Evolutionary conservation across 305 asterid genomes (phyloP), one percentile per base, ranked within the genome.

Genomic region (Ilex paraguariensis): DNA sequence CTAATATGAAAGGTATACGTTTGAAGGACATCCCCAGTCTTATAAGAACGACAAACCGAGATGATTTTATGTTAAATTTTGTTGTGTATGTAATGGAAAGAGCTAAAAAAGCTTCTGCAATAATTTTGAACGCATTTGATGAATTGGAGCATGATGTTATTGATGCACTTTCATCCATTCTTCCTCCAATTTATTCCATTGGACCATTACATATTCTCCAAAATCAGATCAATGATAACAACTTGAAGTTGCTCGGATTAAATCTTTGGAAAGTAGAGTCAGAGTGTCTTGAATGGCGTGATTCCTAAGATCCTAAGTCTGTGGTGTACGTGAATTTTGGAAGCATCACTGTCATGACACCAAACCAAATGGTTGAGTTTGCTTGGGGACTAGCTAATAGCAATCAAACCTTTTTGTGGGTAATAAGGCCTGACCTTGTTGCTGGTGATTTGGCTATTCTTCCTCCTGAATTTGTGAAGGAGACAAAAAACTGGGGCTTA

Each of bases 11-110:
- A 51, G 73, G 13, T 10, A 50, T 73, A 48, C 65, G 79, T 7
- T 49, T 77, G 51, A 73, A 6, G 49, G 79, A 77, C 28, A 61
- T 77, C 8, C 79, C 82, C 8, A 64, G 36, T 44, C 73, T 73
- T 64, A 0, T 67, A 6, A 70, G 75, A 48, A 77, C 79, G 3
- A 64, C 79, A 32, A 58, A 77, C 44, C 75, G 65, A 1, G 68
- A 75, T 8, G 80, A 75, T 0, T 49, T 13, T 6, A 64, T 75
- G 69, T 0, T 71, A 0, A 57, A 71, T 11, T 68, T 33, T 13
- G 0, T 53, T 2, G 2, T 67, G 30, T 71, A 67, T 56, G 64
- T 67, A 57, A 64, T 63, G 0, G 64, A 61, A 61, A 71, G 74
- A 60, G 30, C 54, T 2, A 36, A 28, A 7, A 44, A 16, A 51